Percentiles rank a stretch among this genome's conserved stretches.
phyloP scores from a whole-genome alignment of 2,329 filamentous ascomycete genomes.

The Apiospora kogelbergensis region DNA sequence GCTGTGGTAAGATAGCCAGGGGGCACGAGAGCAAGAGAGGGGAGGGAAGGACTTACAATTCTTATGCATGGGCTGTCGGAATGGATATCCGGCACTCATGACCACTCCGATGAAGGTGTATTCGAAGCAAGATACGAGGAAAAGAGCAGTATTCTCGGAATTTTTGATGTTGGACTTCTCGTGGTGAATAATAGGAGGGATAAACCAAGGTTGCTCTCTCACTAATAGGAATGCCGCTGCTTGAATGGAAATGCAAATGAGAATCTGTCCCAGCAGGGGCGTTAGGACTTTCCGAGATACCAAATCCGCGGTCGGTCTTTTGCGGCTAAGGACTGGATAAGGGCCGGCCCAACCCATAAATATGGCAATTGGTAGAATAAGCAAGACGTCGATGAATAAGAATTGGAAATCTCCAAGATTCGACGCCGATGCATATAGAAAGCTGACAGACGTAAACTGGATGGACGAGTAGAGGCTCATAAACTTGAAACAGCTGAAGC shows the following conservation, averaged over 20 bases:
- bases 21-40: not conserved
- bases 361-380: slow-evolving; percentile 94
- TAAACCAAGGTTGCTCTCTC: slow-evolving; percentile 79
- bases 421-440: slow-evolving; percentile 88
- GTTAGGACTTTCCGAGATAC: slow-evolving; percentile 91
- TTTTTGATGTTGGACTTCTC: slow-evolving; percentile 86
- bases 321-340: slow-evolving; percentile 72
- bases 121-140: slow-evolving; percentile 88
- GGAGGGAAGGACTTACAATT: slow-evolving; percentile 63
- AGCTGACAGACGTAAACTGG: slow-evolving; percentile 95
- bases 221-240: slow-evolving; percentile 72
- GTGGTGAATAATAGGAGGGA: slow-evolving; percentile 73
- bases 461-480: slow-evolving; percentile 99
- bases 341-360: slow-evolving; percentile 99
- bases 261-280: slow-evolving; percentile 85
- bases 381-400: slow-evolving; percentile 86
- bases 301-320: slow-evolving; percentile 87
- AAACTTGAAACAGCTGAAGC: slow-evolving; percentile 99
- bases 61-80: slow-evolving; percentile 74
- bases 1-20: not conserved
- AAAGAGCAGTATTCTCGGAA: slow-evolving; percentile 89
- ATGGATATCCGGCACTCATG: slow-evolving; percentile 87
- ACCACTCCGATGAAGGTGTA: slow-evolving; percentile 91
- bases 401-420: slow-evolving; percentile 98
- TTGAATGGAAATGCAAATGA: slow-evolving; percentile 77